Percentiles rank a stretch among this genome's conserved stretches.
These are phyloP conservation scores for Hanseniaspora mollemarum DNA, from an alignment of 805 yeast genomes.

Conservation along the genomic window DNA sequence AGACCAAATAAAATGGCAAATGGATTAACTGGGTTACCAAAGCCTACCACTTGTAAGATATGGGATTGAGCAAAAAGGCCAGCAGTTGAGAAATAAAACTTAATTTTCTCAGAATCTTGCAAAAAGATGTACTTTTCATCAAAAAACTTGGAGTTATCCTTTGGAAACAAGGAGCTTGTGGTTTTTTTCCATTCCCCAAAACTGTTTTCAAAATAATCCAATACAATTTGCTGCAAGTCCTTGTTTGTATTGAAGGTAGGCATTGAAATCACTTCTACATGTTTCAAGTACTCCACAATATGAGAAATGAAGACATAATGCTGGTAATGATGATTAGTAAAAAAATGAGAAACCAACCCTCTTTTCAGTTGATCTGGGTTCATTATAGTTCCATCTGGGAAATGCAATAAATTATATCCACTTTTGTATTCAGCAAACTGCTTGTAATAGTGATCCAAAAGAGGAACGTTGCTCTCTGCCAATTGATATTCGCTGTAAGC, in stretches of 20 bases:
- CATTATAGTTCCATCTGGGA: slow-evolving; percentile 11
- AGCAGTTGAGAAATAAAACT: slow-evolving; percentile 68
- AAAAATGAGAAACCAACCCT: slow-evolving; percentile 11
- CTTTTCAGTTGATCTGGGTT: slow-evolving; percentile 14
- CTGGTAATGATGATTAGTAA: slow-evolving; percentile 16
- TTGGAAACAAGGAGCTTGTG: slow-evolving; percentile 30
- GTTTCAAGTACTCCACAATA: slow-evolving; percentile 34
- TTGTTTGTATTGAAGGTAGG: slow-evolving; percentile 45
- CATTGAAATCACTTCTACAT: slow-evolving; percentile 54
- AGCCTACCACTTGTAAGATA: slow-evolving; percentile 62
- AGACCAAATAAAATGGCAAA: slow-evolving; percentile 63
- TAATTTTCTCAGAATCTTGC: slow-evolving; percentile 32
- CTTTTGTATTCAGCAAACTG: slow-evolving; percentile 9
- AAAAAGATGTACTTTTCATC: slow-evolving; percentile 34
- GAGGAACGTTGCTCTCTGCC: slow-evolving; percentile 20
- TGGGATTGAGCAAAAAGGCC: slow-evolving; percentile 67
- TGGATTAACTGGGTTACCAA: slow-evolving; percentile 65
- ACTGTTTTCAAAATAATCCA: slow-evolving; percentile 50
- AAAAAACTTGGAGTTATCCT: slow-evolving; percentile 53
- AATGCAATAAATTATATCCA: slow-evolving; percentile 1
- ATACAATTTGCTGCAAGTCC: slow-evolving; percentile 48
- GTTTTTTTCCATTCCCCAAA: slow-evolving; percentile 37
- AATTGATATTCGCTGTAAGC: slow-evolving; percentile 34
- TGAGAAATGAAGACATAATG: slow-evolving; percentile 19
- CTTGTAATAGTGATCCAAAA: slow-evolving; percentile 12